Evolutionary conservation across 768 basidiomycete genomes (phyloP).

Genomic region (Dentipellis sp.): DNA sequence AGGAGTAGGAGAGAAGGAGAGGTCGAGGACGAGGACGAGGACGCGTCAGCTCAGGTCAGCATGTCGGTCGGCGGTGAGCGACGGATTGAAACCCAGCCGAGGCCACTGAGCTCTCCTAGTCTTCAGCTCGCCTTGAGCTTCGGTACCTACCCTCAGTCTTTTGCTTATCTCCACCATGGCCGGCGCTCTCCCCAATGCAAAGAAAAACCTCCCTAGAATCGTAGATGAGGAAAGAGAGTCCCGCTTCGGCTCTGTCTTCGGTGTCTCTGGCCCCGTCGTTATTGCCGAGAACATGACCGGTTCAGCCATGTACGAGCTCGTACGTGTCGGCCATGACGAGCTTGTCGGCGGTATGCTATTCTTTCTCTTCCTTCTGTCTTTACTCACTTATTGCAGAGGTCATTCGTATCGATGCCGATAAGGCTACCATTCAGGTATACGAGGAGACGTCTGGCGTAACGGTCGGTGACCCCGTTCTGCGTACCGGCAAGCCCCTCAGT

Average conservation of each 20-base stretch:
- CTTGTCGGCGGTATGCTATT: constrained; percentile 77
- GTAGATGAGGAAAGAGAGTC: constrained; percentile 86
- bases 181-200: constrained; percentile 87
- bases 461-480: constrained; percentile 94
- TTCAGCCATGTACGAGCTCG: constrained; percentile 96
- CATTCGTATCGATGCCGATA: constrained; percentile 96
- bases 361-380: neutral
- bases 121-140: neutral
- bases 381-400: constrained; percentile 57
- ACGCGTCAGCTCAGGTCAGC: constrained; percentile 24
- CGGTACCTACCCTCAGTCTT: neutral
- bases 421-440: constrained; percentile 98
- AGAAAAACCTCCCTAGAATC: constrained; percentile 79
- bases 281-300: constrained; percentile 95
- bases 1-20: constrained; percentile 14
- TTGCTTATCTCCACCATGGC: constrained; percentile 48
- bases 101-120: neutral
- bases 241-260: constrained; percentile 80
- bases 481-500: constrained; percentile 95
- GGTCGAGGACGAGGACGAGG: constrained; percentile 12
- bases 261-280: constrained; percentile 98
- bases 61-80: constrained; percentile 2
- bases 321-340: constrained; percentile 97
- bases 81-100: neutral
- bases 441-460: constrained; percentile 99